These are phyloP conservation scores for Aspergillus spinulosporus DNA, from an alignment of 2,329 filamentous ascomycete species.

Conservation along the genomic window DNA sequence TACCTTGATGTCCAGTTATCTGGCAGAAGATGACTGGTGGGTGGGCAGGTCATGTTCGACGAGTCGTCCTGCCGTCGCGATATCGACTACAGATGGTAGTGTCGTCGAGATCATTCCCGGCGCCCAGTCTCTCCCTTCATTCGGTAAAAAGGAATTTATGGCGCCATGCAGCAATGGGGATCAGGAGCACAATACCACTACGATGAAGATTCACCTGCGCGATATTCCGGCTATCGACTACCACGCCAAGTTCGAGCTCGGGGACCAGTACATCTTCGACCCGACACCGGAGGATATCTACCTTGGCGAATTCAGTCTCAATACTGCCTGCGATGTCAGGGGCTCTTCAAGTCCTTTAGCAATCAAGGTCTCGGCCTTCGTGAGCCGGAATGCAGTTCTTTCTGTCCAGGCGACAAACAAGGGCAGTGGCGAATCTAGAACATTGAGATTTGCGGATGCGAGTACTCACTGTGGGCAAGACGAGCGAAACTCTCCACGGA, in stretches of 20 bases:
- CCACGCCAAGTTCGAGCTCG: neutral
- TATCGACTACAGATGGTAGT: neutral
- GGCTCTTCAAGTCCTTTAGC: too few species aligned
- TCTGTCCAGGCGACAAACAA: neutral
- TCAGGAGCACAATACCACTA: neutral
- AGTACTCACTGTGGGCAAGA: neutral
- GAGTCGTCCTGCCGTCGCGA: neutral
- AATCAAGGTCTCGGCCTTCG: neutral
- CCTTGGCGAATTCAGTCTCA: neutral
- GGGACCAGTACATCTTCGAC: neutral
- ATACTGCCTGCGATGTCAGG: neutral
- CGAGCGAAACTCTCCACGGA: neutral
- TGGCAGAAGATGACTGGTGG: neutral
- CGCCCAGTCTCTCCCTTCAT: neutral
- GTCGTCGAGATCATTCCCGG: neutral
- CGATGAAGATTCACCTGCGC: neutral
- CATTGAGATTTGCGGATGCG: neutral
- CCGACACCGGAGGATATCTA: neutral
- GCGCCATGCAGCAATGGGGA: neutral
- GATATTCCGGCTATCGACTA: neutral
- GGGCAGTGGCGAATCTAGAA: neutral
- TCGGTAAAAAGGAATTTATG: neutral
- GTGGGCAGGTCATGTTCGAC: neutral
- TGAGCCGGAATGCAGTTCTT: neutral
- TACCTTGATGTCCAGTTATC: neutral